Percentiles rank a stretch among this genome's conserved stretches.
Conservation (phyloP, 2,329 filamentous ascomycete species). For the Monosporascus sp. region DNA sequence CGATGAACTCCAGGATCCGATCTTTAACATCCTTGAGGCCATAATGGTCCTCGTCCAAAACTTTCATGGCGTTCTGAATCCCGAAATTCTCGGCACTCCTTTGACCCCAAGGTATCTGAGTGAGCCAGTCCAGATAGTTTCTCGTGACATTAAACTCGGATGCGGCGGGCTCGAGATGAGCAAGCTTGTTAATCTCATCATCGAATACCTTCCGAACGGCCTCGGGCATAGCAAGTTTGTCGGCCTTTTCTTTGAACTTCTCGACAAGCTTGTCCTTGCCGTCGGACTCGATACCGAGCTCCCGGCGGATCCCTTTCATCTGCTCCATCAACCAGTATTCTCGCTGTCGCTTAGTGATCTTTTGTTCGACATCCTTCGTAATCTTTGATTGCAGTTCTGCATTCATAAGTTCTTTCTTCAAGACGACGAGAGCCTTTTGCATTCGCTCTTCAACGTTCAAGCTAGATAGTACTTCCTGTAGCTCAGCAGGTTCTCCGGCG, state of each 20-base stretch:
- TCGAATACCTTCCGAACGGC: constrained; percentile 97
- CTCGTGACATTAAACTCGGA: constrained; percentile 98
- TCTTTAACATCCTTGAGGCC: constrained; percentile 98
- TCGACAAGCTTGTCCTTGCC: constrained; percentile 98
- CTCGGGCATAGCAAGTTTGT: constrained; percentile 93
- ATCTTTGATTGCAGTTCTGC: constrained; percentile 96
- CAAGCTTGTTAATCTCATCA: constrained; percentile 95
- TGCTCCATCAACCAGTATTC: constrained; percentile 99
- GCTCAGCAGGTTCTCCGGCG: constrained; percentile 84
- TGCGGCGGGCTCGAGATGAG: constrained; percentile 88
- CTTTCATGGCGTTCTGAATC: constrained; percentile 83
- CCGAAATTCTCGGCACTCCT: constrained; percentile 95
- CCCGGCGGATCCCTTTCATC: constrained; percentile 96
- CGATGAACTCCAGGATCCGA: constrained; percentile 95
- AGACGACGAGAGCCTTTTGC: constrained; percentile 82
- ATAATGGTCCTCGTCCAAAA: constrained; percentile 94
- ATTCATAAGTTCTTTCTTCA: constrained; percentile 99
- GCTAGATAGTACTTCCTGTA: constrained; percentile 85
- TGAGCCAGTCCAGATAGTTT: constrained; percentile 98
- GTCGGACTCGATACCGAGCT: constrained; percentile 93
- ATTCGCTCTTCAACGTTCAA: constrained; percentile 90
- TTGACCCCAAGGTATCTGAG: constrained; percentile 95
- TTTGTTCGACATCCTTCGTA: constrained; percentile 93
- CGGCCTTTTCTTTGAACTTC: constrained; percentile 93
- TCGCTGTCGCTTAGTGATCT: constrained; percentile 93